These are phyloP conservation scores for Saccharomycopsis selenospora DNA, from an alignment of 805 yeast genomes.

Conservation along the genomic window DNA sequence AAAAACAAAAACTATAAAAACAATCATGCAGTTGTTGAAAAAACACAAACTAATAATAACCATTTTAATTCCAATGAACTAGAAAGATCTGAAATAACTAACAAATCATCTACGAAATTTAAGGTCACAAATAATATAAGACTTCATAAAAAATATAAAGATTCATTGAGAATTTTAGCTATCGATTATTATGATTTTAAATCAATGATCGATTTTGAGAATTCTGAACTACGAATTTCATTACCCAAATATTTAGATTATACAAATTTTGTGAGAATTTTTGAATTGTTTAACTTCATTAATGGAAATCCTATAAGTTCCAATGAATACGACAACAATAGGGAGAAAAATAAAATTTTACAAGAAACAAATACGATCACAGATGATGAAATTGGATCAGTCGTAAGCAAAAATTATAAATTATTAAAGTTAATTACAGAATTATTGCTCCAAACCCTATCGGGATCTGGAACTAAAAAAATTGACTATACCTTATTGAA, in stretches of 20 bases:
- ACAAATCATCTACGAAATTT: too few relatives aligned
- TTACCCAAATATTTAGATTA: not conserved
- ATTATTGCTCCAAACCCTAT: not conserved
- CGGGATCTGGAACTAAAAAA: not conserved
- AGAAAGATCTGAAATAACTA: too few relatives aligned
- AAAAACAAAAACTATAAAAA: too few relatives aligned
- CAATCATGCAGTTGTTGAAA: too few relatives aligned
- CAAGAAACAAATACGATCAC: not conserved
- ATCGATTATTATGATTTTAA: not conserved
- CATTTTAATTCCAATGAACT: too few relatives aligned
- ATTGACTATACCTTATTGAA: not conserved
- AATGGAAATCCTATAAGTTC: not conserved
- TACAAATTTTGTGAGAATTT: not conserved
- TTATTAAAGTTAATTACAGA: not conserved
- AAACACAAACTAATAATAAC: too few relatives aligned
- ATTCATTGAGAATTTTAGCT: not conserved
- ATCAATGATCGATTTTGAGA: constrained; percentile 2
- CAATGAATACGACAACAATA: not conserved
- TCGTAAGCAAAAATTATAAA: constrained; percentile 3
- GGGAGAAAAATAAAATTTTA: too few relatives aligned
- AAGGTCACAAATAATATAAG: not conserved
- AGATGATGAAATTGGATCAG: constrained; percentile 2
- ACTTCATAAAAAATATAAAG: not conserved
- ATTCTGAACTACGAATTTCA: not conserved
- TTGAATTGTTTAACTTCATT: not conserved